phyloP scores from a whole-genome alignment of 1,284 basidiomycete species.

The Tremellales sp. region DNA sequence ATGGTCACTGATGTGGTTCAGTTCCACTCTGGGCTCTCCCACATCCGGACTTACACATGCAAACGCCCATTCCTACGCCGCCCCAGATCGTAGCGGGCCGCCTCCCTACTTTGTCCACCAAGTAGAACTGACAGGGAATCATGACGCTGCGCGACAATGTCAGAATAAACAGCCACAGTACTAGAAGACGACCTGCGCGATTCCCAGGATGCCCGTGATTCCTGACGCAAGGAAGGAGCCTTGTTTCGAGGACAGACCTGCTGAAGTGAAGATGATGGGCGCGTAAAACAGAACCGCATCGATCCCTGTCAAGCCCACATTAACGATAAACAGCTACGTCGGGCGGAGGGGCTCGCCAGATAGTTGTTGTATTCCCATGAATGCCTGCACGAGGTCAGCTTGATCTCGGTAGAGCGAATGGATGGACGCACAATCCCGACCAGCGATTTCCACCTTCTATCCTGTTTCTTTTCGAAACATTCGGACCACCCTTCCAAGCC shows the following conservation, averaged over 20 bases:
- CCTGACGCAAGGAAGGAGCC: slow-evolving; percentile 11
- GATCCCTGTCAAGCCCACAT: slow-evolving; percentile 17
- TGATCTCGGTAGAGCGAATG: neutral
- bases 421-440: slow-evolving; percentile 1
- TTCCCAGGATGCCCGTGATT: slow-evolving; percentile 10
- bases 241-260: slow-evolving; percentile 9
- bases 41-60: slow-evolving; percentile 2
- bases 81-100: slow-evolving; percentile 1
- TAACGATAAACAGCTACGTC: no score
- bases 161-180: neutral
- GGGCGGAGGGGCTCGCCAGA: neutral
- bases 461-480: slow-evolving; percentile 3
- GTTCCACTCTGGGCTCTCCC: neutral
- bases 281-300: slow-evolving; percentile 29
- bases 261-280: slow-evolving; percentile 18
- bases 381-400: neutral
- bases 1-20: slow-evolving; percentile 2
- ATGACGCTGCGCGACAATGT: slow-evolving; percentile 1
- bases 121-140: slow-evolving; percentile 4
- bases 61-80: slow-evolving; percentile 4
- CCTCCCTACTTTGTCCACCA: slow-evolving; percentile 8
- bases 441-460: slow-evolving; percentile 1
- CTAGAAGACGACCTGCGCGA: slow-evolving; percentile 6
- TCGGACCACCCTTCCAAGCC: slow-evolving; percentile 1
- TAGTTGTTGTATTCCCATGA: slow-evolving; percentile 3